Evolutionary conservation across 2,329 filamentous ascomycete species (phyloP).

Genomic region (Myriosclerotinia curreyana): DNA sequence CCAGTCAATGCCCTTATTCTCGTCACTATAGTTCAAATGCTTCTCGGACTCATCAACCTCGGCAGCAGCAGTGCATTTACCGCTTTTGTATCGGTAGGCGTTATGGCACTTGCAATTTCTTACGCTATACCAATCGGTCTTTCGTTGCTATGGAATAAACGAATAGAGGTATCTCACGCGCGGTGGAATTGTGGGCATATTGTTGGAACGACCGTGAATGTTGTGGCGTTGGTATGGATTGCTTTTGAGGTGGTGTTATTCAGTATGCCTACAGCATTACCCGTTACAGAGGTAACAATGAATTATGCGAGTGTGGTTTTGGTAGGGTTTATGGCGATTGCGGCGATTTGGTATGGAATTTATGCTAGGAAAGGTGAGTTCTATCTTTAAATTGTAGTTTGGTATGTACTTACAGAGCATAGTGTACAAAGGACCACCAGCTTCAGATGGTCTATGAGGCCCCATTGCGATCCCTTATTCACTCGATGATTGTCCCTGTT

Average conservation of each 20-base stretch:
- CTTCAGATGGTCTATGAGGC: constrained; percentile 29
- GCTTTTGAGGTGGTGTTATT: constrained; percentile 61
- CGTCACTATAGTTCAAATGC: constrained; percentile 57
- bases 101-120: constrained; percentile 68
- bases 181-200: constrained; percentile 58
- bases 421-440: constrained; percentile 32
- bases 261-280: constrained; percentile 58
- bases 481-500: not conserved
- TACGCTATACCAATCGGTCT: constrained; percentile 73
- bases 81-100: constrained; percentile 66
- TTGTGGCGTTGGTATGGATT: constrained; percentile 55
- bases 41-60: constrained; percentile 69
- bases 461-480: not conserved
- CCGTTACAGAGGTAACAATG: constrained; percentile 58
- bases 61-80: constrained; percentile 67
- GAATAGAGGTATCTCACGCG: constrained; percentile 49
- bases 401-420: not conserved
- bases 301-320: constrained; percentile 52
- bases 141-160: constrained; percentile 63
- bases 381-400: not conserved
- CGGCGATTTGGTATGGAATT: constrained; percentile 49
- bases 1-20: constrained; percentile 64
- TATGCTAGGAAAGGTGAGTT: constrained; percentile 51
- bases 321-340: constrained; percentile 51
- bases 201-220: constrained; percentile 58